phyloP scores from a whole-genome alignment of 1,139 yeast genomes.

The Saccharomycopsis hybrid region DNA sequence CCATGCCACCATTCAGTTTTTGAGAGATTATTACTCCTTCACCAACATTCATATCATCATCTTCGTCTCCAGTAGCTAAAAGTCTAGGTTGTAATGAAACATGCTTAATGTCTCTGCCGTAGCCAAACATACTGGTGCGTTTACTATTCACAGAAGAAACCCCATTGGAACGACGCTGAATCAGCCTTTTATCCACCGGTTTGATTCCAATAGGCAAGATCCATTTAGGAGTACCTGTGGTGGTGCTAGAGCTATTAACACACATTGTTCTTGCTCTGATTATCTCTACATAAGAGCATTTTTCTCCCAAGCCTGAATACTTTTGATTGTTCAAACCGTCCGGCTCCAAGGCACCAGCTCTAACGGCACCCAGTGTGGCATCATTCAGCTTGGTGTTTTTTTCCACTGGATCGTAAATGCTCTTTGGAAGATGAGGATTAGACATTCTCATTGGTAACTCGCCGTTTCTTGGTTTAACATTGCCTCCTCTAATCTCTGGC shows the following conservation, averaged over 20 bases:
- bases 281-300: slow-evolving; percentile 16
- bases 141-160: background rate
- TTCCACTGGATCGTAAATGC: slow-evolving; percentile 10
- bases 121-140: background rate
- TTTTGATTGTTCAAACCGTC: background rate
- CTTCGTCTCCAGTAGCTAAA: slow-evolving; percentile 15
- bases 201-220: slow-evolving; percentile 19
- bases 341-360: background rate
- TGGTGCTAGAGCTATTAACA: slow-evolving; percentile 8
- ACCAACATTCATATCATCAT: slow-evolving; percentile 12
- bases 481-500: slow-evolving; percentile 7
- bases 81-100: slow-evolving; percentile 17
- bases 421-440: slow-evolving; percentile 17
- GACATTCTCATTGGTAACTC: slow-evolving; percentile 4
- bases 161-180: slow-evolving; percentile 9
- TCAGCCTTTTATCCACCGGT: slow-evolving; percentile 7
- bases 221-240: slow-evolving; percentile 13
- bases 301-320: slow-evolving; percentile 16
- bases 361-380: too few relatives aligned
- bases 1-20: background rate
- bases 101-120: slow-evolving; percentile 17
- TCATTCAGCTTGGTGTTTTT: background rate
- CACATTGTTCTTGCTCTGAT: slow-evolving; percentile 15
- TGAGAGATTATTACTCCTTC: slow-evolving; percentile 7
- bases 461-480: background rate